Evolutionary conservation across 495 filamentous ascomycete genomes (phyloP).

Genomic region (Neurospora terricola): DNA sequence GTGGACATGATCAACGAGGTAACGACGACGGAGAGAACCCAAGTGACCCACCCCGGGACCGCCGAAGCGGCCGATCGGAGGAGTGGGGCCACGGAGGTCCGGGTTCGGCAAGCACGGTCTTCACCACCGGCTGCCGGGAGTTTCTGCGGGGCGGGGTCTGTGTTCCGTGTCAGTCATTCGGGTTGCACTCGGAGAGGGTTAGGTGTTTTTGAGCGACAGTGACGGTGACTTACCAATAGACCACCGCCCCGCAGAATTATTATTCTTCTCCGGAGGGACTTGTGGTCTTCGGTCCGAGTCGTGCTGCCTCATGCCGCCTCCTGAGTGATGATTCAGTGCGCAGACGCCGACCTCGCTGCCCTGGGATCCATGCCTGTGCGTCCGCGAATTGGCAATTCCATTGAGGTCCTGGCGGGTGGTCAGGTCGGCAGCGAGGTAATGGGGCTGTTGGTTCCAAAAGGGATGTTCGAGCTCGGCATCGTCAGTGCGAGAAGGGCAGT

Average conservation of each 20-base stretch:
- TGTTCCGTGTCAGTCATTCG: not conserved
- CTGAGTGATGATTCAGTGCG: not conserved
- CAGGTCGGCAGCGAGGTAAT: slow-evolving; percentile 43
- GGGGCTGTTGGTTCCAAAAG: slow-evolving; percentile 51
- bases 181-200: not conserved
- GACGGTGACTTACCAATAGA: not conserved
- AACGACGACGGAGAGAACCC: slow-evolving; percentile 19
- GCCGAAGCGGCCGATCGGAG: slow-evolving; percentile 5
- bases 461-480: slow-evolving; percentile 40
- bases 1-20: slow-evolving; percentile 9
- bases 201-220: not conserved
- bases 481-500: slow-evolving; percentile 55
- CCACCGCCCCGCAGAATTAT: not conserved
- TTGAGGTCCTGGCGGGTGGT: slow-evolving; percentile 58
- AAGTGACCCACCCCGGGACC: slow-evolving; percentile 18
- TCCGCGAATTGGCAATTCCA: slow-evolving; percentile 35
- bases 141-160: slow-evolving; percentile 1
- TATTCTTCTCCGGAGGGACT: not conserved
- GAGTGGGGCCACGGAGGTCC: not conserved
- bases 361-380: slow-evolving; percentile 1
- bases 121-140: slow-evolving; percentile 19
- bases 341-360: not conserved
- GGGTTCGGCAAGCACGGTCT: slow-evolving; percentile 14
- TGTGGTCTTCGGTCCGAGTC: not conserved
- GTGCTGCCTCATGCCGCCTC: not conserved